phyloP scores from a whole-genome alignment of 2,329 filamentous ascomycete species.

The Trichoderma sp. region DNA sequence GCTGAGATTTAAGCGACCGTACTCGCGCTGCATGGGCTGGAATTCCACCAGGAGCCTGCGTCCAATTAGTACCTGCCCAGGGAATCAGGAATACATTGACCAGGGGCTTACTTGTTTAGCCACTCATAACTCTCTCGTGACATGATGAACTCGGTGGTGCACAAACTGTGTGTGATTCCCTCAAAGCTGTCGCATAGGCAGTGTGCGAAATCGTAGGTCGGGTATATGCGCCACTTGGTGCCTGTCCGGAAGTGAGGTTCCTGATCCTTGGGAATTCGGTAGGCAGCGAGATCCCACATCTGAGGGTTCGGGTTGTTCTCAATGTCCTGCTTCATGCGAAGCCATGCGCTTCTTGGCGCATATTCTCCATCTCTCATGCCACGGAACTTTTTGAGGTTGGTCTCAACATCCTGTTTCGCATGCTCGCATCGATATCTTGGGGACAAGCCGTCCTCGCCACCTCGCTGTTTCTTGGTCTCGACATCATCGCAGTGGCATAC shows the following conservation, averaged over 20 bases:
- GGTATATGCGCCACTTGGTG: conserved; percentile 86
- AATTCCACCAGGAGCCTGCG: conserved; percentile 2
- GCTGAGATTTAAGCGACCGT: conserved; percentile 63
- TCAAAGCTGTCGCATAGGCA: conserved; percentile 92
- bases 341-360: conserved; percentile 74
- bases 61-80: neutral
- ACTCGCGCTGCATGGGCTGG: conserved; percentile 86
- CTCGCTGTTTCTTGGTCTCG: conserved; percentile 83
- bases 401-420: conserved; percentile 69
- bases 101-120: conserved; percentile 57
- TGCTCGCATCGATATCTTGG: conserved; percentile 79
- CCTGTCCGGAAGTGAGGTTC: conserved; percentile 76
- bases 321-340: conserved; percentile 92
- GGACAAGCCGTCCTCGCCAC: conserved; percentile 66
- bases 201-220: conserved; percentile 86
- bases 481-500: conserved; percentile 84
- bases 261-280: conserved; percentile 73
- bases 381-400: conserved; percentile 78
- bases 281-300: conserved; percentile 95
- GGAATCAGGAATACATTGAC: neutral
- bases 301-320: conserved; percentile 72
- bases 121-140: conserved; percentile 87
- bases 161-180: conserved; percentile 85
- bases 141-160: conserved; percentile 88
- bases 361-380: conserved; percentile 93